These are phyloP conservation scores for Dalechampia spathulata DNA, from an alignment of 441 rosid species.

Conservation along the genomic window DNA sequence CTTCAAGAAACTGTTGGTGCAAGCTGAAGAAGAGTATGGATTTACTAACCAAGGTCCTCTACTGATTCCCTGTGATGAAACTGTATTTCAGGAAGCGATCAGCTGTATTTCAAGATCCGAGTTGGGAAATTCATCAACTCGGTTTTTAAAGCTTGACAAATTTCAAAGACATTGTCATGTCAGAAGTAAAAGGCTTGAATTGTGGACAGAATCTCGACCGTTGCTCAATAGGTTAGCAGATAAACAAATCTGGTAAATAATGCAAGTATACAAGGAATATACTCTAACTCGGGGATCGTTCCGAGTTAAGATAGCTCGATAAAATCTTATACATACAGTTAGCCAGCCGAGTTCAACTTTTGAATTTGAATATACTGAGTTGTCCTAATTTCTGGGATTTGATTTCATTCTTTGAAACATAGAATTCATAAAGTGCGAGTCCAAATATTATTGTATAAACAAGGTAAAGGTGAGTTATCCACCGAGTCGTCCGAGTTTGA, in stretches of 20 bases:
- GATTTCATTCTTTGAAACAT: too few relatives aligned
- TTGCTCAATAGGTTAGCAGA: slow-evolving; percentile 49
- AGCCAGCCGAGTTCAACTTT: too few relatives aligned
- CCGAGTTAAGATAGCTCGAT: slow-evolving; percentile 55
- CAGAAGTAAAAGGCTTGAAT: slow-evolving; percentile 30
- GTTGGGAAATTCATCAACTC: slow-evolving; percentile 34
- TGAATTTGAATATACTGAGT: too few relatives aligned
- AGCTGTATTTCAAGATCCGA: slow-evolving; percentile 53
- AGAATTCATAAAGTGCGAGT: too few relatives aligned
- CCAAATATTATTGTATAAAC: too few relatives aligned
- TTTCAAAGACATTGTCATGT: slow-evolving; percentile 43
- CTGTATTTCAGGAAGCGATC: slow-evolving; percentile 68
- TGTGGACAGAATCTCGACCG: slow-evolving; percentile 64
- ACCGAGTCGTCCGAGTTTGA: slow-evolving; percentile 72
- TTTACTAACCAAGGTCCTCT: slow-evolving; percentile 69
- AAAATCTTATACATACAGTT: too few relatives aligned
- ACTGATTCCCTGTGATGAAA: slow-evolving; percentile 79
- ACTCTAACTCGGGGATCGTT: slow-evolving; percentile 36
- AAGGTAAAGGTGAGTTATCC: slow-evolving; percentile 36
- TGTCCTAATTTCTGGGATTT: too few relatives aligned
- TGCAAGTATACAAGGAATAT: neutral
- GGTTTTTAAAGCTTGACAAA: slow-evolving; percentile 41
- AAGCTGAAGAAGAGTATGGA: slow-evolving; percentile 92
- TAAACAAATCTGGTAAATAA: slow-evolving; percentile 44
- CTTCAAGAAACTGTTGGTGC: slow-evolving; percentile 46